Conservation (phyloP, 2,329 filamentous ascomycete genomes). For the Niveomyces coronatus region DNA sequence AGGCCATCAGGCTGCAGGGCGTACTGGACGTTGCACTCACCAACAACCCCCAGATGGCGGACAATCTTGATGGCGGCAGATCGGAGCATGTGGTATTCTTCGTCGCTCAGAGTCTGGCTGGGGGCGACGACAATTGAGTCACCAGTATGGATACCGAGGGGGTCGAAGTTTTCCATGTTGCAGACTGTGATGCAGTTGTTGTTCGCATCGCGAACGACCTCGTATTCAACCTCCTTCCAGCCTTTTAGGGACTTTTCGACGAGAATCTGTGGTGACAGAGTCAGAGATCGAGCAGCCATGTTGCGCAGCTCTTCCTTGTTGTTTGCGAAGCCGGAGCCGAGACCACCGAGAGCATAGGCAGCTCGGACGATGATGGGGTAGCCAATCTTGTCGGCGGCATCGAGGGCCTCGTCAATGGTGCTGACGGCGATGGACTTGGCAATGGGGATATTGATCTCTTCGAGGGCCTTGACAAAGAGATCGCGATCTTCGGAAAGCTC, state of each 20-base stretch:
- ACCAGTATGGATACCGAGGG: slow-evolving; percentile 93
- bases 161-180: slow-evolving; percentile 79
- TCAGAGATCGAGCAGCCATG: slow-evolving; percentile 84
- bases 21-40: slow-evolving; percentile 98
- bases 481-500: slow-evolving; percentile 95
- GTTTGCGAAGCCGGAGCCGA: slow-evolving; percentile 92
- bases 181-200: slow-evolving; percentile 99
- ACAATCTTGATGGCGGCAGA: slow-evolving; percentile 97
- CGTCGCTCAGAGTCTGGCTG: slow-evolving; percentile 91
- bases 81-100: slow-evolving; percentile 99
- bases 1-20: slow-evolving; percentile 91
- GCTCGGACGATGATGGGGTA: slow-evolving; percentile 98
- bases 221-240: slow-evolving; percentile 99
- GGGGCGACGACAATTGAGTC: slow-evolving; percentile 98
- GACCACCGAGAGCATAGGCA: slow-evolving; percentile 89
- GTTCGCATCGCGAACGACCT: slow-evolving; percentile 90
- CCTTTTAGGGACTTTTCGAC: slow-evolving; percentile 98
- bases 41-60: slow-evolving; percentile 89
- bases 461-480: slow-evolving; percentile 87
- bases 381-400: slow-evolving; percentile 75
- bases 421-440: slow-evolving; percentile 89
- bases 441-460: slow-evolving; percentile 96
- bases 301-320: slow-evolving; percentile 90
- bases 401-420: slow-evolving; percentile 84
- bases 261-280: slow-evolving; percentile 88